phyloP scores from a whole-genome alignment of 2,329 filamentous ascomycete genomes.

The Uncinocarpus reesii region DNA sequence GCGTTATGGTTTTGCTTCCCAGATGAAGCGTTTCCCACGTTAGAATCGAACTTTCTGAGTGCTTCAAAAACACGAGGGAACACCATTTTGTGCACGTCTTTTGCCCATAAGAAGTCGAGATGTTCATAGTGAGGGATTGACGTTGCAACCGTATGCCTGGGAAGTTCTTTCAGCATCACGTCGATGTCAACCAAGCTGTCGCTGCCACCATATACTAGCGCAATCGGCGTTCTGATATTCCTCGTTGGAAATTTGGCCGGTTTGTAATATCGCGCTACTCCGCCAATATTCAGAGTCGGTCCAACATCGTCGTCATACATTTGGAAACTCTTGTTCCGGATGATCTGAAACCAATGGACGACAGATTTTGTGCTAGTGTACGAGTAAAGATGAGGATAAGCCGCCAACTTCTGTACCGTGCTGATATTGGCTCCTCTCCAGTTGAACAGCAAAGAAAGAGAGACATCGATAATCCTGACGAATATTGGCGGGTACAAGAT shows the following conservation, averaged over 20 bases:
- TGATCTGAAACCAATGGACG: constrained; percentile 99
- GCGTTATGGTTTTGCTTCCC: background rate
- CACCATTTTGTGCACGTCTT: constrained; percentile 70
- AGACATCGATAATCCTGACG: constrained; percentile 72
- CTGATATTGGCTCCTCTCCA: constrained; percentile 82
- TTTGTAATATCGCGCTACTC: constrained; percentile 73
- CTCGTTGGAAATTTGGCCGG: constrained; percentile 91
- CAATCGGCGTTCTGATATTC: constrained; percentile 93
- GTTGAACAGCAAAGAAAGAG: constrained; percentile 73
- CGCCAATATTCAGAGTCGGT: constrained; percentile 58
- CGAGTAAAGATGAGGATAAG: constrained; percentile 91
- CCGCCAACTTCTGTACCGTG: constrained; percentile 79
- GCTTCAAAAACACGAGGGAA: constrained; percentile 89
- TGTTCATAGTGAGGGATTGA: constrained; percentile 92
- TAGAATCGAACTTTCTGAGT: constrained; percentile 53
- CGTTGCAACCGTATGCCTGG: constrained; percentile 70
- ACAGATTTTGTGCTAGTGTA: constrained; percentile 95
- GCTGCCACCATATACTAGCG: constrained; percentile 83
- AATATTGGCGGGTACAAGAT: constrained; percentile 93
- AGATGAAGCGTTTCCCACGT: background rate
- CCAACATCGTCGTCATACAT: constrained; percentile 97
- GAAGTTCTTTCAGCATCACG: constrained; percentile 82
- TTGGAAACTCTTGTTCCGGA: constrained; percentile 89
- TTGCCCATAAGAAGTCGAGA: constrained; percentile 90
- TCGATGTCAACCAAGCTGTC: constrained; percentile 92